Evolutionary conservation across 192 early-diverging fungal genomes (phyloP).

Genomic region (Allomyces macrogynus): DNA sequence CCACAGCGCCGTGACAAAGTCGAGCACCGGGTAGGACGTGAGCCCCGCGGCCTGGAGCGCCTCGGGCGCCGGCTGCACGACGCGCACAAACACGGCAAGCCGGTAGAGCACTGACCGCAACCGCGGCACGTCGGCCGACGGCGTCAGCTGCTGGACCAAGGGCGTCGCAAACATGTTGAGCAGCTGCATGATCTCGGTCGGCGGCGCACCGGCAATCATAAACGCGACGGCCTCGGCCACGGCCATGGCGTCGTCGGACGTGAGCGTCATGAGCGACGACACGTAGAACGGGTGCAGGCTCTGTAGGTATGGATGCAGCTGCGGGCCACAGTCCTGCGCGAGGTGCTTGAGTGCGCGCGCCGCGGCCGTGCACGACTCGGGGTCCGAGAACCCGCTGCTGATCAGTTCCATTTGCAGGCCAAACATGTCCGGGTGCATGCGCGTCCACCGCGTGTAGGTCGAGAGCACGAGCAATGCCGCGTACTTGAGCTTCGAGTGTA

Average conservation of each 20-base stretch:
- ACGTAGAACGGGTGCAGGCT: slow-evolving; percentile 72
- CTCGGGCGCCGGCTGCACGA: slow-evolving; percentile 12
- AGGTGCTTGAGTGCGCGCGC: slow-evolving; percentile 72
- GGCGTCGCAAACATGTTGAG: slow-evolving; percentile 12
- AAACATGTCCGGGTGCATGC: slow-evolving; percentile 70
- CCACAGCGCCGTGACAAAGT: slow-evolving; percentile 11
- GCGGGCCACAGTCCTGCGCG: slow-evolving; percentile 67
- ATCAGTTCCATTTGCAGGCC: slow-evolving; percentile 81
- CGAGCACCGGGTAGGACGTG: slow-evolving; percentile 14
- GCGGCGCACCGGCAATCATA: slow-evolving; percentile 60
- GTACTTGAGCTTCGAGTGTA: slow-evolving; percentile 85
- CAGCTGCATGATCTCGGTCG: slow-evolving; percentile 13
- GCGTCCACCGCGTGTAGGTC: slow-evolving; percentile 85
- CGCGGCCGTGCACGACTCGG: slow-evolving; percentile 63
- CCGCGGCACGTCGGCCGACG: slow-evolving; percentile 2
- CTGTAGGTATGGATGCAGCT: slow-evolving; percentile 48
- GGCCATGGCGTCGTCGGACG: slow-evolving; percentile 46
- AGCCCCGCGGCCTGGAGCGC: slow-evolving; percentile 13
- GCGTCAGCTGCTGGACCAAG: neutral
- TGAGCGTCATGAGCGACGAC: slow-evolving; percentile 42
- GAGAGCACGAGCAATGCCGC: slow-evolving; percentile 92
- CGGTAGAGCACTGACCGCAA: slow-evolving; percentile 17
- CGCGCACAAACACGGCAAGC: slow-evolving; percentile 18
- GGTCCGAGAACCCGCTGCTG: slow-evolving; percentile 69
- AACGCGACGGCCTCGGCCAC: slow-evolving; percentile 78